phyloP scores from a whole-genome alignment of 352 stramenopile species.

The Phytophthora cactorum region DNA sequence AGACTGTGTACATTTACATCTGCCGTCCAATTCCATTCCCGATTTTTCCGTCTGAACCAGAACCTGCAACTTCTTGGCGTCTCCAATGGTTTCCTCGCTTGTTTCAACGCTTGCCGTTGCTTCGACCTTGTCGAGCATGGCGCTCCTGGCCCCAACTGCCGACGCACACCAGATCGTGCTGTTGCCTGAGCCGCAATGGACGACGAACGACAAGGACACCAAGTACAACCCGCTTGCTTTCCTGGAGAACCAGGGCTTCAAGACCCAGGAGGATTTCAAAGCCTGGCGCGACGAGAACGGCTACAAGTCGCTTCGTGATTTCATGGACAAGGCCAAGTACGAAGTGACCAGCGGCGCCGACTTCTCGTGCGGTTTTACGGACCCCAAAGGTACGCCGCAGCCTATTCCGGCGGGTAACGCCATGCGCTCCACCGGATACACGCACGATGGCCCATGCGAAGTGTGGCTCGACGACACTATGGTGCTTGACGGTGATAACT shows the following conservation, averaged over 20 bases:
- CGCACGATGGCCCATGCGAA: slow-evolving; percentile 44
- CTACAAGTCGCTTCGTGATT: slow-evolving; percentile 51
- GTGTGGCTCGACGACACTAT: slow-evolving; percentile 45
- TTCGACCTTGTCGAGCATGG: slow-evolving; percentile 28
- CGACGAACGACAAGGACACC: slow-evolving; percentile 32
- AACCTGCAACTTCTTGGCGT: not conserved
- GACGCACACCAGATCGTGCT: slow-evolving; percentile 51
- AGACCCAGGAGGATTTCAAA: slow-evolving; percentile 47
- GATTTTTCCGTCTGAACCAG: slow-evolving; percentile 20
- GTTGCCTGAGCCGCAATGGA: slow-evolving; percentile 39
- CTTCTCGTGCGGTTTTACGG: slow-evolving; percentile 43
- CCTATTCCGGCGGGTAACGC: slow-evolving; percentile 32
- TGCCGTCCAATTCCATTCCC: slow-evolving; percentile 7
- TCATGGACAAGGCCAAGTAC: slow-evolving; percentile 51
- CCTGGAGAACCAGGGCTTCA: slow-evolving; percentile 51
- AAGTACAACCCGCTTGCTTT: slow-evolving; percentile 55
- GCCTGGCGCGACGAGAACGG: slow-evolving; percentile 39
- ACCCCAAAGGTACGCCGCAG: slow-evolving; percentile 33
- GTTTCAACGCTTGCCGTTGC: slow-evolving; percentile 23
- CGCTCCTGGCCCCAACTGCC: slow-evolving; percentile 21
- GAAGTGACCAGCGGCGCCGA: slow-evolving; percentile 27
- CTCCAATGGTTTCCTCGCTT: slow-evolving; percentile 29
- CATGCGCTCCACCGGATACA: slow-evolving; percentile 53
- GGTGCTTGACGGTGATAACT: slow-evolving; percentile 35
- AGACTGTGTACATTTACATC: not conserved